These are phyloP conservation scores for Cutaneotrichosporon cavernicola DNA, from an alignment of 1,284 basidiomycete species.

Conservation along the genomic window DNA sequence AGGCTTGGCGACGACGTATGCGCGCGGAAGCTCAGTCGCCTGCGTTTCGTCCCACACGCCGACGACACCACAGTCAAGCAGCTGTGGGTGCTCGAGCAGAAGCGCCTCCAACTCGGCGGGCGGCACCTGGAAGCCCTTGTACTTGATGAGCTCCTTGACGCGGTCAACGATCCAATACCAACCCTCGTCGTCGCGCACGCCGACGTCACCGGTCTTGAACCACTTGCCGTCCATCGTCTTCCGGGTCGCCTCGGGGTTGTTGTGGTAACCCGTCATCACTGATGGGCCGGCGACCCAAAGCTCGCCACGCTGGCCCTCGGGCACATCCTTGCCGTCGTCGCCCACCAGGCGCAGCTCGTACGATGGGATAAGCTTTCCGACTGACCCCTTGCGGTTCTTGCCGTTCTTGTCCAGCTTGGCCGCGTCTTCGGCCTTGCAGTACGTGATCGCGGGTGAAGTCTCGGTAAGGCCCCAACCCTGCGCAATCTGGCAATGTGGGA, in stretches of 20 bases:
- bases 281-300: constrained; percentile 74
- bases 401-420: constrained; percentile 35
- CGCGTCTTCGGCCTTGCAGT: constrained; percentile 43
- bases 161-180: constrained; percentile 52
- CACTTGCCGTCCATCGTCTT: constrained; percentile 10
- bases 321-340: constrained; percentile 43
- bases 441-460: constrained; percentile 53
- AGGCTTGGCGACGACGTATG: constrained; percentile 47
- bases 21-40: constrained; percentile 58
- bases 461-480: constrained; percentile 56
- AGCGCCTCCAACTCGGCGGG: constrained; percentile 78
- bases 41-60: constrained; percentile 63
- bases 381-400: constrained; percentile 59
- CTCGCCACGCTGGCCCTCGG: constrained; percentile 68
- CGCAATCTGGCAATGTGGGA: constrained; percentile 33
- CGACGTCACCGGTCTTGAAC: constrained; percentile 73
- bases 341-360: constrained; percentile 71
- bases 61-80: constrained; percentile 70
- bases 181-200: constrained; percentile 63
- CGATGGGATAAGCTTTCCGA: constrained; percentile 71
- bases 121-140: constrained; percentile 62
- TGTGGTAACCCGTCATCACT: constrained; percentile 72
- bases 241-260: constrained; percentile 65
- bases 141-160: constrained; percentile 80
- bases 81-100: constrained; percentile 67